phyloP scores from a whole-genome alignment of 2,329 filamentous ascomycete species.

The Stachybotrys chartarum region DNA sequence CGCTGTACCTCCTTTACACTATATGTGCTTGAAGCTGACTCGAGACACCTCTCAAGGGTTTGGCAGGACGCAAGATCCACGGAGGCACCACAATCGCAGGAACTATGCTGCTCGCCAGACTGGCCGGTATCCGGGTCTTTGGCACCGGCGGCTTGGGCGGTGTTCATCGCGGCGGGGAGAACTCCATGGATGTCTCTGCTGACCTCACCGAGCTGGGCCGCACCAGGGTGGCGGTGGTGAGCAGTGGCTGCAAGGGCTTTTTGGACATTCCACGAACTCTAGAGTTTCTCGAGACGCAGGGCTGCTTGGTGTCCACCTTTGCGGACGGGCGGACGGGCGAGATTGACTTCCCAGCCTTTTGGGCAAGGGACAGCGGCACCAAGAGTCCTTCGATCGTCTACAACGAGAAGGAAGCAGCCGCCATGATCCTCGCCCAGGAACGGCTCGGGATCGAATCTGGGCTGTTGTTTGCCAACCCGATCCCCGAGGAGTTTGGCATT shows the following conservation, averaged over 20 bases:
- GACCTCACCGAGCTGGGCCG: constrained; percentile 90
- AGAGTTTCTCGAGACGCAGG: constrained; percentile 66
- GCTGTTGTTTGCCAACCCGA: constrained; percentile 82
- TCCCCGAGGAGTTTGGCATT: constrained; percentile 64
- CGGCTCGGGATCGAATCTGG: constrained; percentile 68
- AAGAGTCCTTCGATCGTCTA: constrained; percentile 70
- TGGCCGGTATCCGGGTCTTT: constrained; percentile 87
- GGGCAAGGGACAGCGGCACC: constrained; percentile 77
- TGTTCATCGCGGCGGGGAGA: constrained; percentile 83
- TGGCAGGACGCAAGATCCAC: constrained; percentile 62
- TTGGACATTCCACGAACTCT: constrained; percentile 85
- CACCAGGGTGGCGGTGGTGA: constrained; percentile 81
- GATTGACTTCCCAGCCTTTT: constrained; percentile 90
- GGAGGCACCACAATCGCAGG: constrained; percentile 91
- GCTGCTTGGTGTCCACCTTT: constrained; percentile 82
- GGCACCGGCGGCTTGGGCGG: constrained; percentile 92
- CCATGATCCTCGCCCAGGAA: constrained; percentile 78
- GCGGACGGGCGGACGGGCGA: constrained; percentile 66
- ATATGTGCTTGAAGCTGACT: constrained; percentile 2
- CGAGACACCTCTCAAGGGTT: constrained; percentile 35
- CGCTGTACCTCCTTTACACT: too few relatives aligned
- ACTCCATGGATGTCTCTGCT: constrained; percentile 87
- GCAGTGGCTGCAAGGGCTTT: constrained; percentile 92
- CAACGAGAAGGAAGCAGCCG: constrained; percentile 75
- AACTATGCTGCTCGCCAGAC: constrained; percentile 81